phyloP scores from a whole-genome alignment of 2,329 filamentous ascomycete species.

The Aspergillus ruber region DNA sequence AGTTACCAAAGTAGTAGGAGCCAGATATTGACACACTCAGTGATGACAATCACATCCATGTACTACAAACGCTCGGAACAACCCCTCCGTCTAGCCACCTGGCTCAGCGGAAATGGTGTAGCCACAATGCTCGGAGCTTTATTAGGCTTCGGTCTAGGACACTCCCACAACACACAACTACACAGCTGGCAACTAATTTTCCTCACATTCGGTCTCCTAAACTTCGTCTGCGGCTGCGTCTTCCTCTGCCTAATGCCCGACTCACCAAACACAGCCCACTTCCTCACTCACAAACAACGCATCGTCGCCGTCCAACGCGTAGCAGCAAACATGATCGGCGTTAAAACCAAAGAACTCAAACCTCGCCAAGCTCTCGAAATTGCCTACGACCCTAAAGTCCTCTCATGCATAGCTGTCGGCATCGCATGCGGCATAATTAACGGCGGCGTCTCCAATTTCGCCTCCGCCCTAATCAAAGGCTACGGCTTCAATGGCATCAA shows the following conservation, averaged over 20 bases:
- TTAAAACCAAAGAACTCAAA: slow-evolving; percentile 33
- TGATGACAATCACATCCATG: slow-evolving; percentile 33
- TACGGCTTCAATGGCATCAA: slow-evolving; percentile 30
- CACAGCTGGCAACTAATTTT: slow-evolving; percentile 37
- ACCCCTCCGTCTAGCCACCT: slow-evolving; percentile 28
- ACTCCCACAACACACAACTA: slow-evolving; percentile 20
- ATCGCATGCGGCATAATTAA: slow-evolving; percentile 44
- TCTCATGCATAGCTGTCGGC: slow-evolving; percentile 36
- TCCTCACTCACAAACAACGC: slow-evolving; percentile 34
- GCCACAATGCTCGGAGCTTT: slow-evolving; percentile 34
- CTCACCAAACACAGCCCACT: slow-evolving; percentile 32
- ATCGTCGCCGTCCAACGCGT: slow-evolving; percentile 36
- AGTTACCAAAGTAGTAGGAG: too few species aligned
- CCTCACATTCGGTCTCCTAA: slow-evolving; percentile 37
- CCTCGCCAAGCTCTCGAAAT: slow-evolving; percentile 34
- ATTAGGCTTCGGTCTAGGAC: slow-evolving; percentile 29
- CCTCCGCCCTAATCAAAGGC: slow-evolving; percentile 41
- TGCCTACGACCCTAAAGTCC: slow-evolving; percentile 31
- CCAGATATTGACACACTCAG: too few species aligned
- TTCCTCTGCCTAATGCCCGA: slow-evolving; percentile 33
- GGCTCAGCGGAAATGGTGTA: slow-evolving; percentile 32
- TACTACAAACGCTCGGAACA: slow-evolving; percentile 34
- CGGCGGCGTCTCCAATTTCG: slow-evolving; percentile 46
- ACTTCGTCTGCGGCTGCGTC: slow-evolving; percentile 37
- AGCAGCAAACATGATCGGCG: slow-evolving; percentile 38